Evolutionary conservation across 371 early-diverging fungal species (phyloP).

Genomic region (Coemansia sp.): DNA sequence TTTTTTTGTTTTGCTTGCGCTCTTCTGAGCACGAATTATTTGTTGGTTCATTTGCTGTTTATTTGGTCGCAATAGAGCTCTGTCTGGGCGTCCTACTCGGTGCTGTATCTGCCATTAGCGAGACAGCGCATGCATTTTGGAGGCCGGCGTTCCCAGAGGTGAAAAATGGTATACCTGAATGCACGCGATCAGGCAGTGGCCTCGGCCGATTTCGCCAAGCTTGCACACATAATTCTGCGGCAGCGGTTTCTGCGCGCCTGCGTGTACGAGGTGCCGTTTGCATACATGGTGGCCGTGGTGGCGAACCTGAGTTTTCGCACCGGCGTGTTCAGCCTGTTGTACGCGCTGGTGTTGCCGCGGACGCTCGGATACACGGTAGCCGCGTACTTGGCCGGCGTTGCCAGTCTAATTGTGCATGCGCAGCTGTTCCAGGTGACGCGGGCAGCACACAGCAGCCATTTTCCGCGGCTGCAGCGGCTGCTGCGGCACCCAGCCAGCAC

Average conservation of each 20-base stretch:
- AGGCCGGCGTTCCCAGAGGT: too few relatives aligned
- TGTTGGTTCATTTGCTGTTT: too few relatives aligned
- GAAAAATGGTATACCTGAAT: constrained; percentile 24
- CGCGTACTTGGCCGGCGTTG: constrained; percentile 27
- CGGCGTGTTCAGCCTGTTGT: constrained; percentile 20
- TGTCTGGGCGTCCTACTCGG: too few relatives aligned
- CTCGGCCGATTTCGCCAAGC: constrained; percentile 44
- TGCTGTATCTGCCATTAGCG: too few relatives aligned
- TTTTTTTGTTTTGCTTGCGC: too few relatives aligned
- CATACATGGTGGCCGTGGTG: constrained; percentile 33
- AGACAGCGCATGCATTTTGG: too few relatives aligned
- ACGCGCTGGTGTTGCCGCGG: constrained; percentile 29
- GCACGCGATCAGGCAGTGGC: constrained; percentile 35
- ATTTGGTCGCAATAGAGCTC: too few relatives aligned
- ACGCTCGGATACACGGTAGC: constrained; percentile 33
- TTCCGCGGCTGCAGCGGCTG: constrained; percentile 43
- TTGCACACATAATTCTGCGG: constrained; percentile 22
- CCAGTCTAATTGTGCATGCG: constrained; percentile 17
- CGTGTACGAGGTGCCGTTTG: constrained; percentile 35
- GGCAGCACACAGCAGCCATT: constrained; percentile 36
- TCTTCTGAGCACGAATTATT: too few relatives aligned
- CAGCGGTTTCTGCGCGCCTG: constrained; percentile 48
- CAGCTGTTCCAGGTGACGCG: constrained; percentile 36
- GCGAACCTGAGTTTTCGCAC: constrained; percentile 26
- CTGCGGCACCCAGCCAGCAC: constrained; percentile 32